Evolutionary conservation across 805 yeast genomes (phyloP).

Genomic region (Priceomyces castillae): DNA sequence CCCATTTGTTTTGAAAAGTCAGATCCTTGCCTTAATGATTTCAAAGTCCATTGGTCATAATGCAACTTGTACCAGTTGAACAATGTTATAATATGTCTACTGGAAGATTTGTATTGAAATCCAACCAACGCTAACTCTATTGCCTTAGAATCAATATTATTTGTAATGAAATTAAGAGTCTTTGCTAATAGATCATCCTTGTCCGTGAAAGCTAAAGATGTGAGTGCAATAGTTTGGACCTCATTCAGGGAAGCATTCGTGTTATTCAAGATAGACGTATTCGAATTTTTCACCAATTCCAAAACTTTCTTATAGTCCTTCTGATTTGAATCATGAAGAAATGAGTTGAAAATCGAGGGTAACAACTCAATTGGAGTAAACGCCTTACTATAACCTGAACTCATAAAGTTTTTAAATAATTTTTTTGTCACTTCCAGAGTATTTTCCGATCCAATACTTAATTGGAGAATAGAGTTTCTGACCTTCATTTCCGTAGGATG

Average conservation of each 20-base stretch:
- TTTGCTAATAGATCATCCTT: constrained; percentile 48
- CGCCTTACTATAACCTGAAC: constrained; percentile 47
- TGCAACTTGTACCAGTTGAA: constrained; percentile 60
- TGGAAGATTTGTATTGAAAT: constrained; percentile 34
- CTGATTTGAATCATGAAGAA: constrained; percentile 35
- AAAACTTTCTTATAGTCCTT: constrained; percentile 61
- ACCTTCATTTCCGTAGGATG: constrained; percentile 39
- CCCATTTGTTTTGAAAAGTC: constrained; percentile 46
- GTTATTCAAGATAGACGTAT: constrained; percentile 41
- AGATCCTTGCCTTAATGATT: constrained; percentile 45
- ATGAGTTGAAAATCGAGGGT: constrained; percentile 41
- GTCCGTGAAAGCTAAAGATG: constrained; percentile 50
- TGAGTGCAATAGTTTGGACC: constrained; percentile 55
- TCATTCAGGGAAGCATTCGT: constrained; percentile 33
- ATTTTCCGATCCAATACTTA: constrained; percentile 31
- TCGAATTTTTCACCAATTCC: constrained; percentile 50
- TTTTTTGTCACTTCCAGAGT: constrained; percentile 33
- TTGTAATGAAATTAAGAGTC: constrained; percentile 54
- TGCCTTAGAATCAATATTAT: constrained; percentile 53
- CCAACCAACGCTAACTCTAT: constrained; percentile 62
- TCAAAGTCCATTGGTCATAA: constrained; percentile 51
- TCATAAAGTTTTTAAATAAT: constrained; percentile 47
- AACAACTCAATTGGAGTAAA: constrained; percentile 52
- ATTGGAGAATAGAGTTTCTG: constrained; percentile 41
- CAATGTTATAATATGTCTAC: constrained; percentile 29